phyloP scores from a whole-genome alignment of 169 alveolate species.

The Plasmodium falciparum region DNA sequence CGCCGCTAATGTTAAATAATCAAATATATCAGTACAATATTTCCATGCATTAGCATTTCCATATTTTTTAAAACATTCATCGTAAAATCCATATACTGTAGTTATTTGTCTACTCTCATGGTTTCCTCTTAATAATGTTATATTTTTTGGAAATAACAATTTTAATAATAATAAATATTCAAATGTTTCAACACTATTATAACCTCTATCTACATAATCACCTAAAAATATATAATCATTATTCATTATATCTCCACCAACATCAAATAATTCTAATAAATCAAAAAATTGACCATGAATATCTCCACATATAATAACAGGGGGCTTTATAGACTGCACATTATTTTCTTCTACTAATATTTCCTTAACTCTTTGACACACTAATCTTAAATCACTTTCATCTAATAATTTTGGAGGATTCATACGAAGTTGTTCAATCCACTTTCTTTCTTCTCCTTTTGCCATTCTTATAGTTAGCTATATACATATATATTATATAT shows the following conservation, averaged over 20 bases:
- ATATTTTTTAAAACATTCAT: slow-evolving; percentile 99
- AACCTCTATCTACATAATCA: slow-evolving; percentile 99
- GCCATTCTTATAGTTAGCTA: slow-evolving; percentile 22
- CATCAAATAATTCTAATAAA: slow-evolving; percentile 94
- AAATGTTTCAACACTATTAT: slow-evolving; percentile 98
- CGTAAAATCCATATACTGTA: slow-evolving; percentile 99
- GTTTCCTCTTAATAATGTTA: slow-evolving; percentile 98
- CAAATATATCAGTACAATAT: slow-evolving; percentile 98
- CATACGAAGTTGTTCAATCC: slow-evolving; percentile 93
- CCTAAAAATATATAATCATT: slow-evolving; percentile 98
- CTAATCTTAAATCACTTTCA: slow-evolving; percentile 95
- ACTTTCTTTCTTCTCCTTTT: slow-evolving; percentile 91
- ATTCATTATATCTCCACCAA: slow-evolving; percentile 89
- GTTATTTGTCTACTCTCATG: slow-evolving; percentile 99
- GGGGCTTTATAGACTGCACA: slow-evolving; percentile 97
- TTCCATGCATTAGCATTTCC: slow-evolving; percentile 99
- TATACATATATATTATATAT: slow-evolving; percentile 29
- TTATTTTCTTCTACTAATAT: slow-evolving; percentile 97
- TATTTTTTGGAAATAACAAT: slow-evolving; percentile 97
- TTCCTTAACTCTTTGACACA: slow-evolving; percentile 97
- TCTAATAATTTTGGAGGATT: slow-evolving; percentile 93
- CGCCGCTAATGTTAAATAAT: slow-evolving; percentile 97
- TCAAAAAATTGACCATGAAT: slow-evolving; percentile 98
- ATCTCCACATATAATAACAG: slow-evolving; percentile 99
- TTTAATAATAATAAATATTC: slow-evolving; percentile 96